Percentiles rank a stretch among this genome's conserved stretches.
Conservation (phyloP, 208 protist species). For the Acanthamoeba royreba region DNA sequence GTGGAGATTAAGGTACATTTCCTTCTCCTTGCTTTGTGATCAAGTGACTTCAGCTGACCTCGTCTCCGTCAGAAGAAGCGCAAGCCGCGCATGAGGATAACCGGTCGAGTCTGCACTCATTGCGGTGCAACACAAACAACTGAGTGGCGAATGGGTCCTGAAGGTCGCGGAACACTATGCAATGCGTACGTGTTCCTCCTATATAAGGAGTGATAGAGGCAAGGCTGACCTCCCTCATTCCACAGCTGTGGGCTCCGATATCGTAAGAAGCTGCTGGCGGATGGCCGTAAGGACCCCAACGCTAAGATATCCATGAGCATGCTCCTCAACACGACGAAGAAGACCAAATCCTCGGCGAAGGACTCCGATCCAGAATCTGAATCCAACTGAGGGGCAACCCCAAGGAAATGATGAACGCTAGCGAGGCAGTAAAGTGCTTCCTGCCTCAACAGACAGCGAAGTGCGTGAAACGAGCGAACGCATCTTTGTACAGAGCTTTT, state of each 20-base stretch:
- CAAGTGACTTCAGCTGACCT: too few relatives aligned
- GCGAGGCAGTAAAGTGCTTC: background rate
- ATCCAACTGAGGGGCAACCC: too few relatives aligned
- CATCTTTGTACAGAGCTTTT: background rate
- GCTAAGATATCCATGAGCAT: slow-evolving; percentile 1
- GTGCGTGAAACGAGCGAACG: background rate
- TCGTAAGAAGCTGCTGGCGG: background rate
- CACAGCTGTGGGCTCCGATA: background rate
- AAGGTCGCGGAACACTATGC: background rate
- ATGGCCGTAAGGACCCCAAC: background rate
- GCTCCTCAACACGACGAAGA: background rate
- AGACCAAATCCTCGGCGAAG: background rate
- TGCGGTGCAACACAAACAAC: background rate
- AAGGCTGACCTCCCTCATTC: background rate
- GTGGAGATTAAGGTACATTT: slow-evolving; percentile 3
- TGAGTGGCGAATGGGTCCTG: background rate
- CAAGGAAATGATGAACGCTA: background rate
- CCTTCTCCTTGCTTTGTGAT: too few relatives aligned
- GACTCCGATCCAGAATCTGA: too few relatives aligned
- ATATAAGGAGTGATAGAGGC: background rate
- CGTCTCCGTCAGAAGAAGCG: too few relatives aligned
- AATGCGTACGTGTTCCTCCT: background rate
- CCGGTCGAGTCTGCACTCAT: background rate
- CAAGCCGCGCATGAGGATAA: background rate
- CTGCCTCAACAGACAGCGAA: background rate